Evolutionary conservation across 495 filamentous ascomycete genomes (phyloP).

Genomic region (Massariosphaeria phaeospora): DNA sequence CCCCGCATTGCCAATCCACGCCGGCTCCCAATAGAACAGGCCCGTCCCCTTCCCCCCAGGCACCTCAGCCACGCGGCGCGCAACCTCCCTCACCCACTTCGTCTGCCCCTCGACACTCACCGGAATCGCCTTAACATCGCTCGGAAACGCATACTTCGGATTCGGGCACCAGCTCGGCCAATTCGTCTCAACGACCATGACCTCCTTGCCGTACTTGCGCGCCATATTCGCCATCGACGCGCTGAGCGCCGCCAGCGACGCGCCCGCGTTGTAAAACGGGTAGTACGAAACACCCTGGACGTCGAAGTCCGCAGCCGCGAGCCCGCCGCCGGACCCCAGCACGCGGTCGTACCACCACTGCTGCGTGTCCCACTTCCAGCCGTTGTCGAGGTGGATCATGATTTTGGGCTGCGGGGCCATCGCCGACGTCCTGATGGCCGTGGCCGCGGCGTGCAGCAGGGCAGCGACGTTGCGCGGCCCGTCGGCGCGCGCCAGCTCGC

Average conservation of each 20-base stretch:
- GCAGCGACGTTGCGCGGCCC: conserved; percentile 37
- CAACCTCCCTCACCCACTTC: conserved; percentile 40
- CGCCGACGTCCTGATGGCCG: conserved; percentile 37
- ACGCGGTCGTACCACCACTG: conserved; percentile 44
- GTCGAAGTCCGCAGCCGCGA: conserved; percentile 40
- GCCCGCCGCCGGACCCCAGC: conserved; percentile 35
- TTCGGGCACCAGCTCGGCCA: conserved; percentile 43
- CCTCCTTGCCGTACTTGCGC: conserved; percentile 43
- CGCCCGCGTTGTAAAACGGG: conserved; percentile 46
- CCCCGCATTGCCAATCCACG: conserved; percentile 37
- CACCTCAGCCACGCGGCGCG: conserved; percentile 36
- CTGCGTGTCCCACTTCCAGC: conserved; percentile 45
- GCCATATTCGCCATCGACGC: conserved; percentile 39
- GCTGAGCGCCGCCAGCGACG: conserved; percentile 41
- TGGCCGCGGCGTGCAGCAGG: conserved; percentile 39
- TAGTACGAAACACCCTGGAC: conserved; percentile 47
- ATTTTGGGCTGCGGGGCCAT: conserved; percentile 40
- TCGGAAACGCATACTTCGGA: conserved; percentile 38
- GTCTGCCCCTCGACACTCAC: conserved; percentile 41
- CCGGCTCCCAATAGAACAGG: conserved; percentile 46
- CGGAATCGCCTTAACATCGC: conserved; percentile 39
- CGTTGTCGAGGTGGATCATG: conserved; percentile 49
- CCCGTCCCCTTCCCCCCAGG: conserved; percentile 42
- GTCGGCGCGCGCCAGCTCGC: conserved; percentile 36
- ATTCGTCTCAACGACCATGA: conserved; percentile 48